Evolutionary conservation across 768 basidiomycete genomes (phyloP).

Genomic region (Tulasnella sp.): DNA sequence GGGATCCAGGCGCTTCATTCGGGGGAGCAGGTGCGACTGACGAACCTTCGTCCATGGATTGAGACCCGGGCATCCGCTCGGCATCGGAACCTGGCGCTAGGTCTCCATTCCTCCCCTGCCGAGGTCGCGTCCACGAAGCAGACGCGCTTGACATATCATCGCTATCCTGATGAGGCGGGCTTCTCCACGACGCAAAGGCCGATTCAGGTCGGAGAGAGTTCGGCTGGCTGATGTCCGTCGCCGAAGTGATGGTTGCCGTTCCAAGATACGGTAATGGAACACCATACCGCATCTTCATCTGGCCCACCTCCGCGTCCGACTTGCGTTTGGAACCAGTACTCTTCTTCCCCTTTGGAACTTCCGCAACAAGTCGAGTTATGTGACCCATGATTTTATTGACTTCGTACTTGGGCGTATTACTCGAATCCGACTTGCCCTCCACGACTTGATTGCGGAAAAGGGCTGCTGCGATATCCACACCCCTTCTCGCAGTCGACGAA

Average conservation of each 20-base stretch:
- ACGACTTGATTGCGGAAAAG: not conserved
- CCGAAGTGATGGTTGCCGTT: not conserved
- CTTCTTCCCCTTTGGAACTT: not conserved
- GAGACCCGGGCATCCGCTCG: not conserved
- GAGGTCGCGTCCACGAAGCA: not conserved
- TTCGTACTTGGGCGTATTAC: not conserved
- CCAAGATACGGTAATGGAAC: conserved; percentile 13
- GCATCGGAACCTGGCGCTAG: not conserved
- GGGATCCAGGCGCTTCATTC: not conserved
- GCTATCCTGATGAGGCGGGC: not conserved
- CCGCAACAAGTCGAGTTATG: not conserved
- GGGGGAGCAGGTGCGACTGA: not conserved
- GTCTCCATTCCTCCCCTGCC: not conserved
- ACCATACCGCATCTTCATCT: conserved; percentile 10
- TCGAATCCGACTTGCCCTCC: not conserved
- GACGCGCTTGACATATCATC: not conserved
- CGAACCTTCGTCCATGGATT: not conserved
- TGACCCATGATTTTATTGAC: conserved; percentile 2
- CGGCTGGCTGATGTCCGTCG: not conserved
- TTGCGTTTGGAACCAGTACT: conserved; percentile 10
- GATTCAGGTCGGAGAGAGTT: not conserved
- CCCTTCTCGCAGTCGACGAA: conserved; percentile 43
- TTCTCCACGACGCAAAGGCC: not conserved
- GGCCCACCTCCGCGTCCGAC: not conserved
- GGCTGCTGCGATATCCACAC: conserved; percentile 37